These are phyloP conservation scores for Takakia lepidozioides DNA, from an alignment of 225 moss, liverwort and hornwort genomes.

Conservation along the genomic window DNA sequence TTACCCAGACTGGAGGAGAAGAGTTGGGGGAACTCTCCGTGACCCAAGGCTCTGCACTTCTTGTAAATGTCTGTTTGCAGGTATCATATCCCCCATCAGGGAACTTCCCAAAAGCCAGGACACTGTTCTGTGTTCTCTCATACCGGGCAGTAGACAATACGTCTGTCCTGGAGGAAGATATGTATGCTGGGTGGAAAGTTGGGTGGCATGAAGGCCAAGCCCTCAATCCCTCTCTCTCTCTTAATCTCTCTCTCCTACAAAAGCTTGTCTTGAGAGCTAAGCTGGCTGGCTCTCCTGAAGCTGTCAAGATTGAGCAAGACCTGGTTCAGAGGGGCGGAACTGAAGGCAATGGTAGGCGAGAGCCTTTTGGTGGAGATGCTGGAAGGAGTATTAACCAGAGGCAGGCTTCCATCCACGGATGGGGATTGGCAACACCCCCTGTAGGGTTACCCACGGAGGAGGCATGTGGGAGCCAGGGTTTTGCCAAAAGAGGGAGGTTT, in stretches of 20 bases:
- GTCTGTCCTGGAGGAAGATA: conserved; percentile 37
- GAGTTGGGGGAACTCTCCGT: conserved; percentile 35
- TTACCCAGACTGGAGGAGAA: conserved; percentile 43
- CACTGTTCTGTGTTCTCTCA: conserved; percentile 37
- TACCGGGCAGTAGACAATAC: conserved; percentile 37
- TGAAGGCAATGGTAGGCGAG: no score
- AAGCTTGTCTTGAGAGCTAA: conserved; percentile 45
- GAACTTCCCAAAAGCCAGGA: conserved; percentile 21
- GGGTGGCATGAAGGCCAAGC: conserved; percentile 49
- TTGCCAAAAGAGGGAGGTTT: no score
- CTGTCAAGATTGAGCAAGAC: conserved; percentile 30
- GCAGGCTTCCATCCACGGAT: no score
- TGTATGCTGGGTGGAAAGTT: conserved; percentile 48
- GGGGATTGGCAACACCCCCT: no score
- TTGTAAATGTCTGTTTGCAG: conserved; percentile 41
- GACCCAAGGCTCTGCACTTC: conserved; percentile 40
- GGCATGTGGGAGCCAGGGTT: no score
- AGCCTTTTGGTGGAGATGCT: no score
- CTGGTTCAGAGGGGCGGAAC: no score
- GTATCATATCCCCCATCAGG: conserved; percentile 18
- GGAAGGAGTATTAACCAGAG: no score
- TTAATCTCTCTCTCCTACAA: conserved; percentile 23
- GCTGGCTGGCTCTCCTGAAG: conserved; percentile 25
- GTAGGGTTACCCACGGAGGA: no score
- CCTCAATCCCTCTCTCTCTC: conserved; percentile 8